Conservation (phyloP, 768 basidiomycete species). For the Lyophyllum decastes region DNA sequence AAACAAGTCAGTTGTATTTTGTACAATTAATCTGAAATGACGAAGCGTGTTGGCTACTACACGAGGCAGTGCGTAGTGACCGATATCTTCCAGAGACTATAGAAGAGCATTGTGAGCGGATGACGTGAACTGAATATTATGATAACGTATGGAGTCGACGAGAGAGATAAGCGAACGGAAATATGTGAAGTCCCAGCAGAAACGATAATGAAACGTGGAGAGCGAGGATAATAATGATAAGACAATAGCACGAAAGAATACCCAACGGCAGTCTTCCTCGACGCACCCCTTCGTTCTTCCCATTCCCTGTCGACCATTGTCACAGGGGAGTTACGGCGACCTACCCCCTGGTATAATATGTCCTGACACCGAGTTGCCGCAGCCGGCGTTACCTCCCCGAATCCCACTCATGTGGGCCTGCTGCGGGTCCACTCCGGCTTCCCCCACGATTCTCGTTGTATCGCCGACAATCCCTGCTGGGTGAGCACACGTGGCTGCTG, state of each 20-base stretch:
- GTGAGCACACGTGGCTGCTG: neutral
- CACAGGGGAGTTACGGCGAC: too few species aligned
- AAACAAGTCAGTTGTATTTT: too few species aligned
- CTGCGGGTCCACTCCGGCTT: neutral
- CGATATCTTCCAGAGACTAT: conserved; percentile 7
- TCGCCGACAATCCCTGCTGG: too few species aligned
- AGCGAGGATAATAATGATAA: neutral
- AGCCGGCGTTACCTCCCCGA: too few species aligned
- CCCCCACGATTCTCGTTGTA: neutral
- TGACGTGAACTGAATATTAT: neutral
- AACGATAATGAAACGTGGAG: neutral
- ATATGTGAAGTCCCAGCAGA: neutral
- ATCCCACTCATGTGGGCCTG: too few species aligned
- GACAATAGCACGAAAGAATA: neutral
- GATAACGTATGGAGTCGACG: conserved; percentile 7
- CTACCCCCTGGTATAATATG: too few species aligned
- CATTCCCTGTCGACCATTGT: too few species aligned
- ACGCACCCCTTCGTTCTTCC: too few species aligned
- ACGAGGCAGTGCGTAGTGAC: neutral
- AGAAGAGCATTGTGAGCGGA: neutral
- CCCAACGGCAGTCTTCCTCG: too few species aligned
- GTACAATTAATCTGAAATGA: too few species aligned
- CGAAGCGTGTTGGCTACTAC: too few species aligned
- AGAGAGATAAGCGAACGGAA: neutral
- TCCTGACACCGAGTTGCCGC: too few species aligned